Conservation (phyloP, 257 asterid species). For the Jacaranda mimosifolia region DNA sequence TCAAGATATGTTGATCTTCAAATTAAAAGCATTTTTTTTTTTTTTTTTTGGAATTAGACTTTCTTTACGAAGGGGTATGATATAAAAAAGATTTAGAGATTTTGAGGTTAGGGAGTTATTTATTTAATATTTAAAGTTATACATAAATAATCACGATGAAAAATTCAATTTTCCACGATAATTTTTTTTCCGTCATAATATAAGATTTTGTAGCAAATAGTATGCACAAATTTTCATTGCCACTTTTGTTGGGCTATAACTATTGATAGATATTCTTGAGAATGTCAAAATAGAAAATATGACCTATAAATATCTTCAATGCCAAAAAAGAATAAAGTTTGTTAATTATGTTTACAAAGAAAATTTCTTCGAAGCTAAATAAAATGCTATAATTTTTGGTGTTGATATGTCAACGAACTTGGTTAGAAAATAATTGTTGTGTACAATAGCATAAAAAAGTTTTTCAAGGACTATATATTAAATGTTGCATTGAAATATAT, state of each 20-base stretch:
- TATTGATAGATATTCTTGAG: too few relatives aligned
- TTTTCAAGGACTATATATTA: background rate
- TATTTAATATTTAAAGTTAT: background rate
- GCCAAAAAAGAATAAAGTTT: background rate
- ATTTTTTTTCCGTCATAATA: too few relatives aligned
- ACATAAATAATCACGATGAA: background rate
- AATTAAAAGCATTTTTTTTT: background rate
- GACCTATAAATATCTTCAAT: background rate
- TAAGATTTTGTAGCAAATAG: background rate
- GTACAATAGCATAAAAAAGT: background rate
- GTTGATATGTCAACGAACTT: background rate
- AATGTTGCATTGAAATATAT: background rate
- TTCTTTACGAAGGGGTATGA: slow-evolving; percentile 16
- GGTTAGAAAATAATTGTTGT: background rate
- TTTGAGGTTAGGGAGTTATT: too few relatives aligned
- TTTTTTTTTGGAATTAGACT: background rate
- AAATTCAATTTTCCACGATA: too few relatives aligned
- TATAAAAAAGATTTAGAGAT: background rate
- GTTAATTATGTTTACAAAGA: background rate
- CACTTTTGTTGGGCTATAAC: too few relatives aligned
- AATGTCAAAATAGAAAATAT: too few relatives aligned
- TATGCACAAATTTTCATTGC: too few relatives aligned
- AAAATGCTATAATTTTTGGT: background rate
- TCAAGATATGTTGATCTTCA: background rate
- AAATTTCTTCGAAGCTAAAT: background rate